phyloP scores from a whole-genome alignment of 176 grass and related monocot species.

The Ampelocalamus luodianensis region DNA sequence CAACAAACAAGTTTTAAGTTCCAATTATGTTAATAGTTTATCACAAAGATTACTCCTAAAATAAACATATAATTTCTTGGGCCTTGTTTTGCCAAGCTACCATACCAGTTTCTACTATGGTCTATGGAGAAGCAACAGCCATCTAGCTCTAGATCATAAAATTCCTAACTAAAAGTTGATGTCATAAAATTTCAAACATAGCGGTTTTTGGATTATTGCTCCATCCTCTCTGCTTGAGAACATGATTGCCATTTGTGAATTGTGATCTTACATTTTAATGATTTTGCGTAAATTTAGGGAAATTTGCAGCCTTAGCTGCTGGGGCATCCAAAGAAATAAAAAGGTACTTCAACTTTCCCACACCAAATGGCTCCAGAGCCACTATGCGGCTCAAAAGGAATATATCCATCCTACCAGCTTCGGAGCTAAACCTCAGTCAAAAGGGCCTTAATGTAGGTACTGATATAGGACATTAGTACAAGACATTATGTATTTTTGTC shows the following conservation, averaged over 20 bases:
- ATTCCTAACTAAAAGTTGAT: neutral
- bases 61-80: neutral
- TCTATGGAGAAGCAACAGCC: neutral
- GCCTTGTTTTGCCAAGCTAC: conserved; percentile 12
- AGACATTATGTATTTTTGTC: no score
- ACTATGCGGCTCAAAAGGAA: neutral
- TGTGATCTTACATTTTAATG: neutral
- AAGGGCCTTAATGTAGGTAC: no score
- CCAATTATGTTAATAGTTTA: conserved; percentile 15
- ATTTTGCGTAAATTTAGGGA: neutral
- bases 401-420: neutral
- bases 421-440: neutral
- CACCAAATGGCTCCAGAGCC: neutral
- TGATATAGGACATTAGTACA: no score
- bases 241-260: conserved; percentile 1
- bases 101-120: conserved; percentile 8
- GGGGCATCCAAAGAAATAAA: neutral
- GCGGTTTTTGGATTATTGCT: neutral
- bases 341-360: no score
- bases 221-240: conserved; percentile 9
- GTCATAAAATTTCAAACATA: conserved; percentile 17
- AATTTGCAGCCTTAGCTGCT: conserved; percentile 21
- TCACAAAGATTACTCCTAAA: conserved; percentile 29
- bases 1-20: conserved; percentile 24
- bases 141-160: conserved; percentile 19